Base-by-base conservation (phyloP, 2,329 filamentous ascomycete species). In the Clonostachys chloroleuca region DNA sequence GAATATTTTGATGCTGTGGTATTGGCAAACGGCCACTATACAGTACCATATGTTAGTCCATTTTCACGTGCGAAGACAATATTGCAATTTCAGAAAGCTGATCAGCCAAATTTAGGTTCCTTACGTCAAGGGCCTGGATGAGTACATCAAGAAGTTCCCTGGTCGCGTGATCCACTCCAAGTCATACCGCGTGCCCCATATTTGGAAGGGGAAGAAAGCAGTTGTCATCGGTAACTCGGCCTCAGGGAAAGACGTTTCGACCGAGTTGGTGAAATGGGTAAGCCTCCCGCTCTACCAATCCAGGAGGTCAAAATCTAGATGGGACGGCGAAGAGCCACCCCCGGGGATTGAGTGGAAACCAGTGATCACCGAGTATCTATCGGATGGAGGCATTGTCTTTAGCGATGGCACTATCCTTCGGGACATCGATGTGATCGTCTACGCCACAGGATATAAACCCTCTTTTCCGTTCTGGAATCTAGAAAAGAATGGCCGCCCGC, bases 281-380 rank as follows among this genome's bases (percentile, higher is more conserved):
- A 50, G 59, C 0, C 60, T 62, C 0, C 76, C 78, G 0, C 65
- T 82, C 1, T 75, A 75, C 49, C 72, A 78, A 47, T 82, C 78
- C 0, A 65, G 75, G 3, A 63, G 77, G 10, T 74, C 74, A 2
- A 60, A 57, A 5, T 72, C 70, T 0, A 64, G 68, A 6, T 80
- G 77, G 70, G 78, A 82, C 43, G 74, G 75, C 12, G 58, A 68
- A 30, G 47, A 59, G 8, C 75, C 79, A 1, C 71, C 72, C 0
- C 34, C 55, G 0, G 77, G 75, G 0, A 69, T 81, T 5, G 65
- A 56, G 6, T 83, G 78, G 78, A 80, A 78, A 52, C 74, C 77
- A 0, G 54, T 77, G 12, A 70, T 84, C 40, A 61, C 54, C 1
- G 64, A 70, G 33, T 81, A 69, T 54, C 52, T 60, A 20, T 10